Evolutionary conservation across 2,329 filamentous ascomycete genomes (phyloP), one percentile per base, ranked within the genome.

Genomic region (Torrubiellomyces zombiae): DNA sequence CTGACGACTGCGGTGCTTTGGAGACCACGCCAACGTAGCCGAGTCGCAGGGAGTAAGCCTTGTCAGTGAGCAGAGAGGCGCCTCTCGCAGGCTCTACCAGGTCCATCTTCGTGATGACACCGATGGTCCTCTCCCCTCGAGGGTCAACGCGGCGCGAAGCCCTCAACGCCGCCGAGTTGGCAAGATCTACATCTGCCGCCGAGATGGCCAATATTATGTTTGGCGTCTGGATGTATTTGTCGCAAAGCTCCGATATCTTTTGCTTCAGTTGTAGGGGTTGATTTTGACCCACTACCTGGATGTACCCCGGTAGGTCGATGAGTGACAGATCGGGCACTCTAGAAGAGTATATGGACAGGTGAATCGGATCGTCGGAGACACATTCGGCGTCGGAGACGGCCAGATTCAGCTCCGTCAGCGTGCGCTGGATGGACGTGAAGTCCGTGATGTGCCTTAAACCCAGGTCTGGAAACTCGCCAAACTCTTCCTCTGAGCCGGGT

Each of bases 41-140:
- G 4, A 98, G 59, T n/a, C 89, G 69, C 16, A 98, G 61, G 20
- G 89, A 86, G 43, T 98, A 98, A 47, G 95, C 92, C 44, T 73
- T 76, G 47, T 98, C 86, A 14, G 64, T 74, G 12, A 98, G 60
- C 16, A 98, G 81, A 18, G 69, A 63, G 9, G 70, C 66, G 16
- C 85, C 89, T 29, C 86, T 72, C 6, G 61, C 58, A 3, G 89
- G 66, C 38, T 95, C 86, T 6, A 98, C 85, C 13, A 98, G 63
- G 42, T 98, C 89, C 86, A 98, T 94, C 56, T 98, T 98, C 3
- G 89, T 98, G 20, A 98, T 75, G n/a, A 98, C 89, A 21, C 89
- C 89, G 43, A 98, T 98, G 0, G 89, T 98, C 33, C 89, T 68
- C 53, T 98, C 89, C 27, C 89, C 89, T 32, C 89, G 67, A 2